phyloP scores from a whole-genome alignment of 2,329 filamentous ascomycete genomes.

The Xenosphaeropsis pyriputrescens region DNA sequence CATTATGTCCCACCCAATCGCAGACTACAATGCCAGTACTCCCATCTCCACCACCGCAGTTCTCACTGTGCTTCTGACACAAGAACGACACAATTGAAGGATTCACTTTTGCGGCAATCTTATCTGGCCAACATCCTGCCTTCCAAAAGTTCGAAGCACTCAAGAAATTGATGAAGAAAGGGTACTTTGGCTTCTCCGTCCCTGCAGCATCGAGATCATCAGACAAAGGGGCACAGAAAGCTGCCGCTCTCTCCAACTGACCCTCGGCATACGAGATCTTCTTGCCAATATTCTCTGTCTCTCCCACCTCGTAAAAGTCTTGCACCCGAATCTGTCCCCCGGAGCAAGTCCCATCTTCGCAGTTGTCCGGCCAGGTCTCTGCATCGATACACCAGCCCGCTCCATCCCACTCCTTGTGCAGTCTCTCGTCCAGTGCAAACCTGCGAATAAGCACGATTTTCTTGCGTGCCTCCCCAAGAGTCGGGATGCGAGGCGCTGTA shows the following conservation, averaged over 20 bases:
- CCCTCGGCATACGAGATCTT: conserved; percentile 64
- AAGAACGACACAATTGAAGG: conserved; percentile 54
- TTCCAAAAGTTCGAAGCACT: conserved; percentile 93
- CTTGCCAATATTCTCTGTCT: conserved; percentile 59
- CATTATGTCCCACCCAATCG: conserved; percentile 79
- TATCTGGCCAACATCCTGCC: conserved; percentile 81
- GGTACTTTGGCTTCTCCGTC: conserved; percentile 19
- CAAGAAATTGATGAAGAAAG: conserved; percentile 82
- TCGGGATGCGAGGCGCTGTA: conserved; percentile 62
- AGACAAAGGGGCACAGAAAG: conserved; percentile 30
- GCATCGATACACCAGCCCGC: conserved; percentile 46
- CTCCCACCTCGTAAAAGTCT: conserved; percentile 83
- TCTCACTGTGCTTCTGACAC: conserved; percentile 36
- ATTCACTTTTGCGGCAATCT: conserved; percentile 78
- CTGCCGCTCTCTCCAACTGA: conserved; percentile 61
- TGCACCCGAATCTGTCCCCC: conserved; percentile 72
- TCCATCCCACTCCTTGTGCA: conserved; percentile 31
- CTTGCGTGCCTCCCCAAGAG: conserved; percentile 63
- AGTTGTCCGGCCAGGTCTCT: conserved; percentile 75
- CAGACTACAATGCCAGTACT: conserved; percentile 80
- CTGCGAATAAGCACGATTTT: conserved; percentile 76
- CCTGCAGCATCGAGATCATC: conserved; percentile 6
- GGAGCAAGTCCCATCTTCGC: conserved; percentile 54
- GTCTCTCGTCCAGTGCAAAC: conserved; percentile 48
- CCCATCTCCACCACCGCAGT: conserved; percentile 45